Base-by-base conservation (phyloP, 2,329 filamentous ascomycete genomes). In the Xylaria sp. region DNA sequence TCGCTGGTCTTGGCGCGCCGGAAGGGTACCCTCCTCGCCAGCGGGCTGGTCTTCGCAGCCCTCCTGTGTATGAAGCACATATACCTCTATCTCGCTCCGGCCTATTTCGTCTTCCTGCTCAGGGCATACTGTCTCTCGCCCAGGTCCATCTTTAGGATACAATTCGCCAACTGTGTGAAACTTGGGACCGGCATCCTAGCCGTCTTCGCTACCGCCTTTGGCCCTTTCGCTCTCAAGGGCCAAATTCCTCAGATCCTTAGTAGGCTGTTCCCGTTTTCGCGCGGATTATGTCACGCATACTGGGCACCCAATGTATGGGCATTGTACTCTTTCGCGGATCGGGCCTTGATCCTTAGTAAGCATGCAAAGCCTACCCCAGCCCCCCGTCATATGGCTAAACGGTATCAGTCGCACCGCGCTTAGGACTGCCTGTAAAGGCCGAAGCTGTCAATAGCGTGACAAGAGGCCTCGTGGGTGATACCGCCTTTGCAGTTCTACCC, bases 231-330 rank as follows among this genome's bases (percentile, higher is more conserved):
- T 3, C 85, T 90, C 67, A 91, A 91, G 88, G 89, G 88, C 8
- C 96, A 98, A 80, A 88, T 97, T 17, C 88, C 91, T 12, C 96
- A 98, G 81, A 84, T 99, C 24, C 81, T 96, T 68, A 91, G 89
- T 76, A 88, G 96, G 42, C 83, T 99, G 8, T 99, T 99, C 75
- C 96, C 96, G 0, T 99, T 99, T 79, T 94, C 94, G 0, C 87
- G 96, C 68, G 96, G 96, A 0, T 84, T 99, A 4, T 98, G 95
- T 78, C 96, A 99, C 82, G 96, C 96, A 0, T 99, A 99, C 79
- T 99, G 96, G 96, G 96, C 96, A 12, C 94, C 96, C 0, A 99
- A 99, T 74, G 84, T 97, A 1, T 99, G 96, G 96, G 95, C 96
- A 0, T 87, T 98, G 78, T 99, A 99, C 81, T 98, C 96, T 0